These are phyloP conservation scores for Lagenaria siceraria DNA, from an alignment of 306 rosid genomes.

Conservation along the genomic window DNA sequence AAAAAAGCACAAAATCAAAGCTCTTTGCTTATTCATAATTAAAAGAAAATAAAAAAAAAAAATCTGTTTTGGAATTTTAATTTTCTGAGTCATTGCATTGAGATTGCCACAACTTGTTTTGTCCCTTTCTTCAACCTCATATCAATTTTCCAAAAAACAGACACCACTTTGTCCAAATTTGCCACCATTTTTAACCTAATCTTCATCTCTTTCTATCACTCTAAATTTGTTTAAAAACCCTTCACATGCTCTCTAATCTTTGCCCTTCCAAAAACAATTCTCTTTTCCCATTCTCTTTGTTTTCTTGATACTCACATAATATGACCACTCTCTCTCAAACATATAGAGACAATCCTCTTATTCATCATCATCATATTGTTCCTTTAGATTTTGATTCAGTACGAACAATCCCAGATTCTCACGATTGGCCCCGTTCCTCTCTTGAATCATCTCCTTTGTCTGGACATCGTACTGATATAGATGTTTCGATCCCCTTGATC, in stretches of 20 bases:
- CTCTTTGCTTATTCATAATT: not conserved
- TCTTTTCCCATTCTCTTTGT: not conserved
- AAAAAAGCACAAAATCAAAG: not conserved
- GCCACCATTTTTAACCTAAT: not conserved
- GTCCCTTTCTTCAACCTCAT: conserved; percentile 21
- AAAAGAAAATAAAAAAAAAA: no score
- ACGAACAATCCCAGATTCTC: conserved; percentile 48
- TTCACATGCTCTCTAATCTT: not conserved
- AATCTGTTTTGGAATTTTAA: no score
- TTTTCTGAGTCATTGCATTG: not conserved
- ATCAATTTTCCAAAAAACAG: conserved; percentile 13
- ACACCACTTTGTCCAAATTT: conserved; percentile 30
- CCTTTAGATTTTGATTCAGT: conserved; percentile 51
- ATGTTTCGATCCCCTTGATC: conserved; percentile 30
- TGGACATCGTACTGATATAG: not conserved
- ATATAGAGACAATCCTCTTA: conserved; percentile 24
- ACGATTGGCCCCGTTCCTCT: conserved; percentile 38
- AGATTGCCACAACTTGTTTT: conserved; percentile 19
- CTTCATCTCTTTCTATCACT: not conserved
- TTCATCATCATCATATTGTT: conserved; percentile 25
- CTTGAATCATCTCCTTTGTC: not conserved
- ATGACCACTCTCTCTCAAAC: conserved; percentile 42
- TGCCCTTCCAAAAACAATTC: not conserved
- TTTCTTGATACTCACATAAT: no score
- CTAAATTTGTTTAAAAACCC: not conserved